Percentiles rank a stretch among this genome's conserved stretches.
Evolutionary conservation across 805 yeast species (phyloP).

Genomic region (Jamesozyma rosinii): DNA sequence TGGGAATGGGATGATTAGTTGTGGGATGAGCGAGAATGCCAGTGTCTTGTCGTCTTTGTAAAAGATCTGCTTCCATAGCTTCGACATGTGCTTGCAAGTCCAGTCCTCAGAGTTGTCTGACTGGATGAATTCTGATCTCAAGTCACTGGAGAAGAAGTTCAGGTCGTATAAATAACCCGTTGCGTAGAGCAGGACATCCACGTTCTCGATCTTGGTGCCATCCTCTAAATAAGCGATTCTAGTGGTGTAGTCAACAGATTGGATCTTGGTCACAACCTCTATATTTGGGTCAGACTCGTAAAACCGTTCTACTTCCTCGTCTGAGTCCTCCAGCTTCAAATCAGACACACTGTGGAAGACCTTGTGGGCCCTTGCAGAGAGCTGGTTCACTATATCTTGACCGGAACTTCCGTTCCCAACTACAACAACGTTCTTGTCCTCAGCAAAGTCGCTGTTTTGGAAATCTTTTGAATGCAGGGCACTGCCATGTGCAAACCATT

Average conservation of each 20-base stretch:
- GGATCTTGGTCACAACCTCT: constrained; percentile 25
- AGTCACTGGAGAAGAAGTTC: constrained; percentile 33
- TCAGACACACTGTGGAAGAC: constrained; percentile 48
- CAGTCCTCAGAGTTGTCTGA: constrained; percentile 2
- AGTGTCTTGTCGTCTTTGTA: constrained; percentile 54
- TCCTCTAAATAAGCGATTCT: constrained; percentile 27
- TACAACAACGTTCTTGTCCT: constrained; percentile 29
- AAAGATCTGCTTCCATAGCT: constrained; percentile 52
- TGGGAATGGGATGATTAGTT: constrained; percentile 54
- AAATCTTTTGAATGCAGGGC: constrained; percentile 35
- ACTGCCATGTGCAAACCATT: constrained; percentile 28
- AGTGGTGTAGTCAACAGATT: constrained; percentile 18
- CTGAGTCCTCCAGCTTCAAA: constrained; percentile 27
- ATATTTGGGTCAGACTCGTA: constrained; percentile 5
- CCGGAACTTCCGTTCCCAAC: constrained; percentile 40
- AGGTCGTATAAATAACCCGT: constrained; percentile 44
- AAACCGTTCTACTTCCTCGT: constrained; percentile 14
- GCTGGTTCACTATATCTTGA: constrained; percentile 38
- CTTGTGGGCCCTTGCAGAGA: constrained; percentile 23
- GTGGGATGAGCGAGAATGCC: constrained; percentile 53
- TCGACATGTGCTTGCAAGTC: constrained; percentile 22
- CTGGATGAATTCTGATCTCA: constrained; percentile 15
- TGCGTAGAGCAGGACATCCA: constrained; percentile 38
- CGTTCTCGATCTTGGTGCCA: constrained; percentile 22
- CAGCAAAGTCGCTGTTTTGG: constrained; percentile 27